phyloP scores from a whole-genome alignment of 176 grass and related monocot genomes.

The Pharus latifolius region DNA sequence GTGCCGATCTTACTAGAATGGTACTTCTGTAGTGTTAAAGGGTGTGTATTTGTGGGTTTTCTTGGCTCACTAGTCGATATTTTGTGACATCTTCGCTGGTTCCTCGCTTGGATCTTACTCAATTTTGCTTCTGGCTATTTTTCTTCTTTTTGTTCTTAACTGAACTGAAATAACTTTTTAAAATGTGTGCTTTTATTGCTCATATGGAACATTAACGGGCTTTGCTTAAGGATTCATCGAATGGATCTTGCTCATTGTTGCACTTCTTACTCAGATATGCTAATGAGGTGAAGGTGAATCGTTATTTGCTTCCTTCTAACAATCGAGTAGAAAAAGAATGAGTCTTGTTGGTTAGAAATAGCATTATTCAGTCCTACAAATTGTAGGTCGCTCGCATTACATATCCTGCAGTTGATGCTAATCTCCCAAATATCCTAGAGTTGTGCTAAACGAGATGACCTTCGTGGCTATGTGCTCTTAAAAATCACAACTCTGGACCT shows the following conservation, averaged over 20 bases:
- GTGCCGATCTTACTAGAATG: neutral
- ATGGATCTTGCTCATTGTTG: neutral
- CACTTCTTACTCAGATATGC: neutral
- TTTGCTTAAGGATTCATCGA: neutral
- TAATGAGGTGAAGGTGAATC: conserved; percentile 4
- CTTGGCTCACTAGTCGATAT: neutral
- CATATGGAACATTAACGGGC: neutral
- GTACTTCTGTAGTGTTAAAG: neutral
- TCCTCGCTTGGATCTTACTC: neutral
- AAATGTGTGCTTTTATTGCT: neutral
- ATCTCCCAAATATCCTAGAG: no score
- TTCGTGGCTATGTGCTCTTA: neutral
- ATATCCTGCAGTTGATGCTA: no score
- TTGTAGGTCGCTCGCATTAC: no score
- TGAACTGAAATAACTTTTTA: neutral
- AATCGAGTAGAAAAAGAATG: neutral
- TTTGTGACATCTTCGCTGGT: neutral
- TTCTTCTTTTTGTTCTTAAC: neutral
- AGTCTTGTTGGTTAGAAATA: neutral
- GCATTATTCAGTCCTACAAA: conserved; percentile 9
- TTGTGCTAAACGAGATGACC: neutral
- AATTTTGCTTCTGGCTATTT: neutral
- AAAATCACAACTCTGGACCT: neutral
- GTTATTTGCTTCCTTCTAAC: conserved; percentile 3
- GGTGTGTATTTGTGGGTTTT: neutral